Percentiles rank a stretch among this genome's conserved stretches.
Conservation (phyloP, 345 rosid genomes). For the Camelina laxa region DNA sequence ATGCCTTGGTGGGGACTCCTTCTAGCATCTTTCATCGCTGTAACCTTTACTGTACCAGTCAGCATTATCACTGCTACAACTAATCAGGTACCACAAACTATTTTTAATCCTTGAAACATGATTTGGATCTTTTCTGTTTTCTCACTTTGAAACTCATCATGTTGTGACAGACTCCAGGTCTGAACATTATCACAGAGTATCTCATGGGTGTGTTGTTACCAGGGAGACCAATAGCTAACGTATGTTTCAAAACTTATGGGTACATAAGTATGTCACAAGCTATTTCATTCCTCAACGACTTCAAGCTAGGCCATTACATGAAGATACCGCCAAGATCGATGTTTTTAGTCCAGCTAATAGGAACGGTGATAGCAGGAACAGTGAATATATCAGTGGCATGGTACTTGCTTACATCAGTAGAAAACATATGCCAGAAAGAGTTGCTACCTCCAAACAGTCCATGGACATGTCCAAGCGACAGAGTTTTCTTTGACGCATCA, state of each 20-base stretch:
- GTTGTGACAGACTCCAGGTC: conserved; percentile 53
- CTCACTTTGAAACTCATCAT: not conserved
- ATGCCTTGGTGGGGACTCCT: conserved; percentile 80
- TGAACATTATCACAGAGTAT: conserved; percentile 66
- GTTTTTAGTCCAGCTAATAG: conserved; percentile 60
- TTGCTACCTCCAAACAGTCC: conserved; percentile 64
- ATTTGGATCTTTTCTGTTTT: not conserved
- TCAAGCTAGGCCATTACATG: conserved; percentile 70
- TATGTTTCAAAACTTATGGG: conserved; percentile 60
- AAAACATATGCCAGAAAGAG: conserved; percentile 57
- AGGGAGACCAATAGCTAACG: conserved; percentile 68
- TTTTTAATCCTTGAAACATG: not conserved
- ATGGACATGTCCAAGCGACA: conserved; percentile 65
- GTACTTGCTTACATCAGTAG: conserved; percentile 54
- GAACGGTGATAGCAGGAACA: conserved; percentile 59
- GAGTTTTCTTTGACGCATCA: conserved; percentile 65
- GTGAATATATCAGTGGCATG: conserved; percentile 57
- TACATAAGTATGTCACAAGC: conserved; percentile 68
- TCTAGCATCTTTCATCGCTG: conserved; percentile 57
- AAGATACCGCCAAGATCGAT: conserved; percentile 63
- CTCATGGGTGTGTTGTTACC: conserved; percentile 61
- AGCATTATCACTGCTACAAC: conserved; percentile 67
- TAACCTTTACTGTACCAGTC: conserved; percentile 58
- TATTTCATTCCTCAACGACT: conserved; percentile 58
- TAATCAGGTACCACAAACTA: conserved; percentile 47